Evolutionary conservation across 805 yeast species (phyloP).

Genomic region (Kuraishia cidri): DNA sequence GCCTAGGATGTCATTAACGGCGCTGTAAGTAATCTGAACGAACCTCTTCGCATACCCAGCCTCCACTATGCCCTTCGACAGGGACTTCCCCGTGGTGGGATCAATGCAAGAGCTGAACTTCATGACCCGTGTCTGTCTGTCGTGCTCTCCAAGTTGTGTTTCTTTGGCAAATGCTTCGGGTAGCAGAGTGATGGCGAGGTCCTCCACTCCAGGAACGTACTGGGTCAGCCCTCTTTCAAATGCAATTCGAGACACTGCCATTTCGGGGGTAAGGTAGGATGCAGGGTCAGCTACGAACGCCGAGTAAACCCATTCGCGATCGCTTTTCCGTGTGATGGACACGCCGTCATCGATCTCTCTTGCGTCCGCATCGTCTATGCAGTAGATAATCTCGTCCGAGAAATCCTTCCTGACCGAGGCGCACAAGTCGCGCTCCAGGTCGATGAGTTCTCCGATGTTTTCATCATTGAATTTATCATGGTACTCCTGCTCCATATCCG

Average conservation of each 20-base stretch:
- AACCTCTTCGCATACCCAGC: conserved; percentile 37
- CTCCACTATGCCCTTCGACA: conserved; percentile 21
- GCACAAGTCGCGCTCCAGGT: neutral
- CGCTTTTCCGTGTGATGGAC: conserved; percentile 33
- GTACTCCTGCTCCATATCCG: conserved; percentile 33
- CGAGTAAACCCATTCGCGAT: conserved; percentile 33
- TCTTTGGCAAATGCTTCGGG: conserved; percentile 45
- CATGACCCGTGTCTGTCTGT: conserved; percentile 34
- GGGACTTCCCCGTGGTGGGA: conserved; percentile 9
- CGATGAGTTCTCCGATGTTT: neutral
- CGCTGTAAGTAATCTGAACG: conserved; percentile 49
- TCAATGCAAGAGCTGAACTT: conserved; percentile 27
- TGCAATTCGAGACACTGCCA: conserved; percentile 42
- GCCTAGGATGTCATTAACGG: conserved; percentile 42
- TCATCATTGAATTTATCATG: conserved; percentile 14
- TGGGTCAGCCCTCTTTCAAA: conserved; percentile 53
- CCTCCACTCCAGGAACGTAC: conserved; percentile 49
- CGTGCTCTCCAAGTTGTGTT: conserved; percentile 23
- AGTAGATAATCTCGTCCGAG: conserved; percentile 48
- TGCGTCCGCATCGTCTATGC: conserved; percentile 76
- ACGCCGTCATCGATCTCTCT: conserved; percentile 94
- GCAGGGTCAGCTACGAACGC: conserved; percentile 88
- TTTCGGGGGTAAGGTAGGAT: conserved; percentile 39
- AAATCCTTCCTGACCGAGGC: conserved; percentile 27
- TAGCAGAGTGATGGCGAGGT: conserved; percentile 56